Conservation (phyloP, 805 yeast species). For the Suhomyces faveliae region DNA sequence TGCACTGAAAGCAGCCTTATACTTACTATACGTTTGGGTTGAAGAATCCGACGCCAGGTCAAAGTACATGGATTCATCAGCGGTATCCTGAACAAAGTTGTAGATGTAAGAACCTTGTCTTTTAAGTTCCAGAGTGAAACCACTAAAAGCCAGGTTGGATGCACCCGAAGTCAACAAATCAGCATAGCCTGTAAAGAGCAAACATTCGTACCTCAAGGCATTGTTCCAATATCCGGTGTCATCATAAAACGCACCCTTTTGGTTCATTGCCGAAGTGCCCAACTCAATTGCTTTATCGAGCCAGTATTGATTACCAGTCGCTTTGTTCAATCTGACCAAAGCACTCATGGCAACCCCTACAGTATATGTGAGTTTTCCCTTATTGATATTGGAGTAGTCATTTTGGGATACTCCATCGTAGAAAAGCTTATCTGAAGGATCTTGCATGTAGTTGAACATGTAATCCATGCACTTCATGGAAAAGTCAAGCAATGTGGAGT, state of each 20-base stretch:
- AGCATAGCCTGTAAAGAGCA: conserved; percentile 22
- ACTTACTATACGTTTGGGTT: conserved; percentile 6
- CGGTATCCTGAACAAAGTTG: conserved; percentile 14
- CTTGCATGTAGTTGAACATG: conserved; percentile 18
- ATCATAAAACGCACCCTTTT: conserved; percentile 20
- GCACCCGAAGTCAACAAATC: conserved; percentile 15
- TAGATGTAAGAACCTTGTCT: conserved; percentile 15
- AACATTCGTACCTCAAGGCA: conserved; percentile 20
- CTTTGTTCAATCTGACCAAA: conserved; percentile 16
- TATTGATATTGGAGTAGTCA: conserved; percentile 16
- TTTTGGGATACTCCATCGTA: conserved; percentile 20
- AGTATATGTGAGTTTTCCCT: conserved; percentile 29
- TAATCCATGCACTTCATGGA: conserved; percentile 18
- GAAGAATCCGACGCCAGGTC: conserved; percentile 6
- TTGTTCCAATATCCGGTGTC: conserved; percentile 24
- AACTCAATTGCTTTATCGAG: conserved; percentile 17
- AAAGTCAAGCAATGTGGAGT: conserved; percentile 14
- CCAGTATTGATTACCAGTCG: conserved; percentile 15
- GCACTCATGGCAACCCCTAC: conserved; percentile 25
- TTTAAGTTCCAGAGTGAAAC: conserved; percentile 11
- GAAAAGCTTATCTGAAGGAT: conserved; percentile 21
- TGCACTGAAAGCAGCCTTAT: conserved; percentile 7
- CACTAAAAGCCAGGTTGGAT: conserved; percentile 2
- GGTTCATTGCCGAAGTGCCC: conserved; percentile 16
- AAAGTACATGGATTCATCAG: conserved; percentile 12